Conservation (phyloP, 306 rosid species). For the Cyamopsis tetragonoloba region DNA sequence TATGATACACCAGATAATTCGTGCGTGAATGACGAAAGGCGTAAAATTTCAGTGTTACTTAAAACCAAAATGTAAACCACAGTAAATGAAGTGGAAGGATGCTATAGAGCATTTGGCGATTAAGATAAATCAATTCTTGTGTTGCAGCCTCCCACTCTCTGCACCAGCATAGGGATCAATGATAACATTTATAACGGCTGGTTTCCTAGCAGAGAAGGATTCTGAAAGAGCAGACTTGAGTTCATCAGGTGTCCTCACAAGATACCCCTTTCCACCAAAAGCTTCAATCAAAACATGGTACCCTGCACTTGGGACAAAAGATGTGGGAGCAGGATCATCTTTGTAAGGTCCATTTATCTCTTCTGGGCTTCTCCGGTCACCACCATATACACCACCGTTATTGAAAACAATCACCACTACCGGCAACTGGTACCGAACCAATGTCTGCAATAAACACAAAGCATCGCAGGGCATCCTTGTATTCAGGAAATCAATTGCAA, state of each 20-base stretch:
- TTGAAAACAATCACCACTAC: conserved; percentile 92
- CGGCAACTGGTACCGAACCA: conserved; percentile 90
- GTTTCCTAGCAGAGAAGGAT: conserved; percentile 70
- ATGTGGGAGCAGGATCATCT: conserved; percentile 94
- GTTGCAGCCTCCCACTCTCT: conserved; percentile 93
- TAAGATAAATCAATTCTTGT: conserved; percentile 59
- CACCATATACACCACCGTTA: conserved; percentile 67
- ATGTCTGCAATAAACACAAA: conserved; percentile 52
- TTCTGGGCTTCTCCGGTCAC: conserved; percentile 38
- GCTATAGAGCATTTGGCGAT: neutral
- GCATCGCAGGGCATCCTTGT: neutral
- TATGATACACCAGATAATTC: neutral
- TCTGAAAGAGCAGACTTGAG: conserved; percentile 74
- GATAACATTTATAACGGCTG: conserved; percentile 66
- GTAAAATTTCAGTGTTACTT: neutral
- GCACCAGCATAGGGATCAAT: conserved; percentile 95
- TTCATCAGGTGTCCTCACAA: conserved; percentile 67
- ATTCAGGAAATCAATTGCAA: conserved; percentile 6
- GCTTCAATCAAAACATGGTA: conserved; percentile 90
- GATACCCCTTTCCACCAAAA: conserved; percentile 95
- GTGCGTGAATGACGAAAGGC: neutral
- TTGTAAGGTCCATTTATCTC: conserved; percentile 82
- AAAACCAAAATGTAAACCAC: neutral
- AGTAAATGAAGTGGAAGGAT: neutral
- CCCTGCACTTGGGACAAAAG: conserved; percentile 68